Percentiles rank a stretch among this genome's conserved stretches.
Conservation (phyloP, 176 grass and related monocot species). For the Secale cereale region DNA sequence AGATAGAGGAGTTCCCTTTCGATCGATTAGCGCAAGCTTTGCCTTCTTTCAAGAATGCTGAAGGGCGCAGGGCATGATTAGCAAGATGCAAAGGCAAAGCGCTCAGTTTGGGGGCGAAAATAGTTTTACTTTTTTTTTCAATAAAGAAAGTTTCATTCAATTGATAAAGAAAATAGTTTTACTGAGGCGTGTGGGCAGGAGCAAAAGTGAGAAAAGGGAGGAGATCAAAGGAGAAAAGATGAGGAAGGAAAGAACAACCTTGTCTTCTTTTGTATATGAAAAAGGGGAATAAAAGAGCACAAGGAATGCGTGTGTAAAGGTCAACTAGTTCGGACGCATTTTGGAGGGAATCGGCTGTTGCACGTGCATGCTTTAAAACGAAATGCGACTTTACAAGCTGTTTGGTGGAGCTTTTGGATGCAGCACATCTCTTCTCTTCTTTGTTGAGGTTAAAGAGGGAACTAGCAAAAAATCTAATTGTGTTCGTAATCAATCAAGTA, state of each 20-base stretch:
- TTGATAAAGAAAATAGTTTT: no score
- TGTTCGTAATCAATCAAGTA: no score
- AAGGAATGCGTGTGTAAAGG: constrained; percentile 3
- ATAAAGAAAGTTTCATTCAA: no score
- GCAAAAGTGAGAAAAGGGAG: constrained; percentile 17
- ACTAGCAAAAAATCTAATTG: neutral
- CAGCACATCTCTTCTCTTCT: constrained; percentile 5
- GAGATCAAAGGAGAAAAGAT: constrained; percentile 26
- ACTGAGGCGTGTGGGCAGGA: constrained; percentile 25
- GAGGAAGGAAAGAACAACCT: constrained; percentile 15
- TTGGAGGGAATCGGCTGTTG: neutral
- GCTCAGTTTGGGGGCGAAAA: neutral
- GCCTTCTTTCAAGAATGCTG: constrained; percentile 21
- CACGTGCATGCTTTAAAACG: neutral
- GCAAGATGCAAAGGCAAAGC: constrained; percentile 14
- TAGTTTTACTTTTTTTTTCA: no score
- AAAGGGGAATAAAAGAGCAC: neutral
- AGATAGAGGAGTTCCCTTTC: neutral
- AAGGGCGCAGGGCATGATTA: neutral
- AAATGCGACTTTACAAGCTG: neutral
- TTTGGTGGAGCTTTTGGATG: neutral
- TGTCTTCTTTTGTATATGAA: neutral
- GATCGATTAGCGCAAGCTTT: constrained; percentile 3
- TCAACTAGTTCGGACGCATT: constrained; percentile 13
- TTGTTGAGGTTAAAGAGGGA: neutral